A percentile compares a stretch with the other conserved stretches of the same genome.
Evolutionary conservation across 2,329 filamentous ascomycete species (phyloP).

Genomic region (Westerdykella sp.): DNA sequence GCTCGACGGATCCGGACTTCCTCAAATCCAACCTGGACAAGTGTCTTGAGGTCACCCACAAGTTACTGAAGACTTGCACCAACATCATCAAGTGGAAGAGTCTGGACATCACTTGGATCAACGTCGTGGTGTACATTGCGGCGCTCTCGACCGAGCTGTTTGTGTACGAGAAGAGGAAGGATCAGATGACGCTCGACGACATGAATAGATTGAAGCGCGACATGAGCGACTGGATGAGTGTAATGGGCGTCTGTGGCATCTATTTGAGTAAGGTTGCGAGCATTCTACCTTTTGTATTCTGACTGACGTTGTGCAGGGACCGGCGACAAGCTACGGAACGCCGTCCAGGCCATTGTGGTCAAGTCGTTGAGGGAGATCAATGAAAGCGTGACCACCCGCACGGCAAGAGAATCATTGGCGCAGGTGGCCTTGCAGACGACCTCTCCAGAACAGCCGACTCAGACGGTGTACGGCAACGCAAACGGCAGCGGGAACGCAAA

Average conservation of each 20-base stretch:
- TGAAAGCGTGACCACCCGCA: conserved; percentile 40
- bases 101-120: conserved; percentile 74
- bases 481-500: not conserved
- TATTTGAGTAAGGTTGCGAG: conserved; percentile 55
- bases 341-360: conserved; percentile 46
- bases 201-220: conserved; percentile 57
- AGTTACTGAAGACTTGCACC: conserved; percentile 56
- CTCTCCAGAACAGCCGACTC: conserved; percentile 17
- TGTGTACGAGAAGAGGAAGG: conserved; percentile 60
- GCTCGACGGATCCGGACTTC: conserved; percentile 52
- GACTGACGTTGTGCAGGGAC: conserved; percentile 35
- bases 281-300: not conserved
- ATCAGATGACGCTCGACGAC: conserved; percentile 53
- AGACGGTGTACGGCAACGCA: conserved; percentile 13
- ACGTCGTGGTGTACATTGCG: conserved; percentile 63
- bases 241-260: conserved; percentile 60
- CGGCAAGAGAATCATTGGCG: conserved; percentile 40
- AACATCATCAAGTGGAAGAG: conserved; percentile 59
- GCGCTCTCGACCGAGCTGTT: conserved; percentile 69
- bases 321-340: conserved; percentile 43
- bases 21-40: conserved; percentile 50
- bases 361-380: conserved; percentile 45
- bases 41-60: conserved; percentile 59
- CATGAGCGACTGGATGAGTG: conserved; percentile 63
- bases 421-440: conserved; percentile 29